These are phyloP conservation scores for Wallacemonas sp. DNA, from an alignment of 208 protist species.

Conservation along the genomic window DNA sequence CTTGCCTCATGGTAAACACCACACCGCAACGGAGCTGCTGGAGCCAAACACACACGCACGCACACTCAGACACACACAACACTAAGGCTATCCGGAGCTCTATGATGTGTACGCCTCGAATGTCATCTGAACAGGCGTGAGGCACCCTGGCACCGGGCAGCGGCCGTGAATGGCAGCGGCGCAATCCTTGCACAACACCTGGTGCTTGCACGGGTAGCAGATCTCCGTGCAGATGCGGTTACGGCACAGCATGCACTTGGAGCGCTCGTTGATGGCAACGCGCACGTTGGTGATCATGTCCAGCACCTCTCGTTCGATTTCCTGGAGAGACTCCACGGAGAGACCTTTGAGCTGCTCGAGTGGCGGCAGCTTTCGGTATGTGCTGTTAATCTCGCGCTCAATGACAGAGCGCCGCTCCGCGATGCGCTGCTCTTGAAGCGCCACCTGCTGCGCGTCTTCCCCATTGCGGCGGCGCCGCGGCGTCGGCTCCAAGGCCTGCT, in stretches of 20 bases:
- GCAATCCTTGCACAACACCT: slow-evolving; percentile 87
- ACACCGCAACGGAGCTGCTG: too few species aligned
- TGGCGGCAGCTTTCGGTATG: slow-evolving; percentile 60
- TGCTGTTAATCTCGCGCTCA: slow-evolving; percentile 46
- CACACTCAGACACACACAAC: neutral
- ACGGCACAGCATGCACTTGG: slow-evolving; percentile 82
- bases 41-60: too few species aligned
- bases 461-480: slow-evolving; percentile 48
- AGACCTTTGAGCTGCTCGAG: slow-evolving; percentile 50
- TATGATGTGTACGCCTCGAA: slow-evolving; percentile 81
- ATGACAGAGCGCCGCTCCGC: slow-evolving; percentile 30
- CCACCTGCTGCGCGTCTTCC: slow-evolving; percentile 42
- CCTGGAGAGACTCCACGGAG: slow-evolving; percentile 69
- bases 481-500: slow-evolving; percentile 60
- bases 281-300: slow-evolving; percentile 75
- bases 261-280: slow-evolving; percentile 78
- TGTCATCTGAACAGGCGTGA: slow-evolving; percentile 43
- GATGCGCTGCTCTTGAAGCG: slow-evolving; percentile 41
- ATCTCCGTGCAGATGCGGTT: slow-evolving; percentile 75
- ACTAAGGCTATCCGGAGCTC: neutral
- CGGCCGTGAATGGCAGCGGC: slow-evolving; percentile 46
- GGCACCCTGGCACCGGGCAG: slow-evolving; percentile 74
- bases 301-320: slow-evolving; percentile 78
- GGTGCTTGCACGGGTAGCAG: slow-evolving; percentile 91
- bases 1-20: too few species aligned